phyloP scores from a whole-genome alignment of 192 early-diverging fungal genomes.

The Nowakowskiella sp. region DNA sequence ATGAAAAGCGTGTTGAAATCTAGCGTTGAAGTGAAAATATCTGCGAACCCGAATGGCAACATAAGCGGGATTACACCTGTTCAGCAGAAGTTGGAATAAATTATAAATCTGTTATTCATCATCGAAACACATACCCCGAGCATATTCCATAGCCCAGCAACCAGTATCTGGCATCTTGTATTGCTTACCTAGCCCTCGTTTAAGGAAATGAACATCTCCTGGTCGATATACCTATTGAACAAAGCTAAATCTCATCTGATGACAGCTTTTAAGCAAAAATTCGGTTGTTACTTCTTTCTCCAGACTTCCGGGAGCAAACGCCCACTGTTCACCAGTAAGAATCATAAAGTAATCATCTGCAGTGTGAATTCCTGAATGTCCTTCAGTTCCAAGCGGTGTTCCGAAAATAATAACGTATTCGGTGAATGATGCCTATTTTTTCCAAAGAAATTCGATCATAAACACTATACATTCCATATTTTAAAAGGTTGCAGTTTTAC shows the following conservation, averaged over 20 bases:
- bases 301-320: constrained; percentile 27
- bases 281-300: constrained; percentile 18
- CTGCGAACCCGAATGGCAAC: constrained; percentile 35
- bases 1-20: constrained; percentile 26
- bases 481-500: too few relatives aligned
- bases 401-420: constrained; percentile 42
- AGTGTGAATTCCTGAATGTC: constrained; percentile 33
- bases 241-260: background rate
- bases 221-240: constrained; percentile 22
- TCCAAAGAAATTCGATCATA: background rate
- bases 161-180: constrained; percentile 40
- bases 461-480: background rate
- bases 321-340: constrained; percentile 38
- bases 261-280: background rate
- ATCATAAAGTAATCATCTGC: constrained; percentile 42
- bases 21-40: constrained; percentile 30
- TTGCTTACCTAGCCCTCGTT: constrained; percentile 29
- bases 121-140: constrained; percentile 20
- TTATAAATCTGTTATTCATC: background rate
- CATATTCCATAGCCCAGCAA: constrained; percentile 36
- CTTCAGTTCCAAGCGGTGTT: constrained; percentile 37
- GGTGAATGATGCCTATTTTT: constrained; percentile 23
- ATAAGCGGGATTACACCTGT: constrained; percentile 22
- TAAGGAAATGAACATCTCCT: constrained; percentile 32
- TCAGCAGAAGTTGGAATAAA: background rate